Percentiles rank a stretch among this genome's conserved stretches.
These are phyloP conservation scores for Cyclotella baltica DNA, from an alignment of 108 stramenopile species.

Conservation along the genomic window DNA sequence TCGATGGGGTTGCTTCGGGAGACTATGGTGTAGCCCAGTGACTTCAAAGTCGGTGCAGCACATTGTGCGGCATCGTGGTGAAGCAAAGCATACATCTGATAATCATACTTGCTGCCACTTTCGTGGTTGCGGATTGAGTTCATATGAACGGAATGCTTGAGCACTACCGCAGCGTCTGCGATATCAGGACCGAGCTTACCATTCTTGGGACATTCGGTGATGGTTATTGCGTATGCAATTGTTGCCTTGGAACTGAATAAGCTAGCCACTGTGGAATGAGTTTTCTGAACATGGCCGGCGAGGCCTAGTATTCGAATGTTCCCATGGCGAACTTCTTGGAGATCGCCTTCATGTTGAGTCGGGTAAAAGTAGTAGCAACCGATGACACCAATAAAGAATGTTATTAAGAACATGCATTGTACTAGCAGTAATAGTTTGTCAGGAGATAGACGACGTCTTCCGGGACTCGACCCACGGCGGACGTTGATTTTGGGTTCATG, in stretches of 20 bases:
- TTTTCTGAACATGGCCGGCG: neutral
- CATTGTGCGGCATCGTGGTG: slow-evolving; percentile 65
- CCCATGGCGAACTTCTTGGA: neutral
- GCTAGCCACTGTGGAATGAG: neutral
- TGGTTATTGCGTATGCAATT: slow-evolving; percentile 81
- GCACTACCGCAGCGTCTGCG: slow-evolving; percentile 83
- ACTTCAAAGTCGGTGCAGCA: slow-evolving; percentile 46
- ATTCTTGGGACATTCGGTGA: slow-evolving; percentile 74
- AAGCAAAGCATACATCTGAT: slow-evolving; percentile 81
- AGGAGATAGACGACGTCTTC: neutral
- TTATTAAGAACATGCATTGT: no score
- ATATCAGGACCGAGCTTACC: slow-evolving; percentile 44
- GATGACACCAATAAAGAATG: neutral
- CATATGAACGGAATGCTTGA: slow-evolving; percentile 81
- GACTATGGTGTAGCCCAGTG: slow-evolving; percentile 66
- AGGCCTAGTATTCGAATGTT: neutral
- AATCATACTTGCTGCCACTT: slow-evolving; percentile 63
- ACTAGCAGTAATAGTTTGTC: no score
- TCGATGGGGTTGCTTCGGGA: slow-evolving; percentile 60
- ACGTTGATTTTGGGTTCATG: slow-evolving; percentile 1
- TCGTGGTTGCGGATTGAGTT: slow-evolving; percentile 59
- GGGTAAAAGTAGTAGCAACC: neutral
- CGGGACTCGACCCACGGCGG: neutral
- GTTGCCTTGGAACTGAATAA: slow-evolving; percentile 43
- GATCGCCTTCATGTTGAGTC: neutral